Evolutionary conservation across 495 filamentous ascomycete species (phyloP).

Genomic region (Podospora anserina): DNA sequence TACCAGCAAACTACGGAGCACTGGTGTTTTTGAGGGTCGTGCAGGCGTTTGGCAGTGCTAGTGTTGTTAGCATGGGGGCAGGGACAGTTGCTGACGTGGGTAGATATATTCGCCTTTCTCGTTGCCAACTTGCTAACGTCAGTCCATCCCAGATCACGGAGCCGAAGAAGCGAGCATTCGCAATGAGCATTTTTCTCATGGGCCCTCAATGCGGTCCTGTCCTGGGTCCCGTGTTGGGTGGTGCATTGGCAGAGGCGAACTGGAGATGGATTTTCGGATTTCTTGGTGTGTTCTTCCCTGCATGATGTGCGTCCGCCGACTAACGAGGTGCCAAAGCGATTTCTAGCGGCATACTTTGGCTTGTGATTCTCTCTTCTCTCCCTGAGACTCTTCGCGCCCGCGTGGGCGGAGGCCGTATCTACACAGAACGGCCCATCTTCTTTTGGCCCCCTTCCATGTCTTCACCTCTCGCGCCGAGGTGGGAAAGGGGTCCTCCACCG

Average conservation of each 20-base stretch:
- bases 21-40: slow-evolving; percentile 13
- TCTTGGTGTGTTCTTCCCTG: slow-evolving; percentile 10
- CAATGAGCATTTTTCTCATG: slow-evolving; percentile 18
- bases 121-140: background rate
- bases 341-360: slow-evolving; percentile 12
- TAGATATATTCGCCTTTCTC: background rate
- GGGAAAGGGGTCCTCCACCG: slow-evolving; percentile 12
- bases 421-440: background rate
- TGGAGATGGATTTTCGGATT: slow-evolving; percentile 23
- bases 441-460: slow-evolving; percentile 17
- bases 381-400: slow-evolving; percentile 14
- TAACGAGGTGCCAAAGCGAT: slow-evolving; percentile 10
- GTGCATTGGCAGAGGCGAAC: slow-evolving; percentile 15
- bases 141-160: slow-evolving; percentile 13
- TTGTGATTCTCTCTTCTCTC: background rate
- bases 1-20: slow-evolving; percentile 15
- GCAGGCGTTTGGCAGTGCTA: slow-evolving; percentile 11
- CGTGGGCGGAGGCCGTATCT: slow-evolving; percentile 11
- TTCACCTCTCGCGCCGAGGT: slow-evolving; percentile 11
- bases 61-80: slow-evolving; percentile 18
- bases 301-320: background rate
- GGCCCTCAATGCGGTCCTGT: slow-evolving; percentile 21
- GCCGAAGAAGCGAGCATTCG: slow-evolving; percentile 16
- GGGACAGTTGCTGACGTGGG: slow-evolving; percentile 18
- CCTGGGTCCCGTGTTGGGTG: slow-evolving; percentile 15